phyloP scores from a whole-genome alignment of 768 basidiomycete genomes.

The Termitomyces titanicus region DNA sequence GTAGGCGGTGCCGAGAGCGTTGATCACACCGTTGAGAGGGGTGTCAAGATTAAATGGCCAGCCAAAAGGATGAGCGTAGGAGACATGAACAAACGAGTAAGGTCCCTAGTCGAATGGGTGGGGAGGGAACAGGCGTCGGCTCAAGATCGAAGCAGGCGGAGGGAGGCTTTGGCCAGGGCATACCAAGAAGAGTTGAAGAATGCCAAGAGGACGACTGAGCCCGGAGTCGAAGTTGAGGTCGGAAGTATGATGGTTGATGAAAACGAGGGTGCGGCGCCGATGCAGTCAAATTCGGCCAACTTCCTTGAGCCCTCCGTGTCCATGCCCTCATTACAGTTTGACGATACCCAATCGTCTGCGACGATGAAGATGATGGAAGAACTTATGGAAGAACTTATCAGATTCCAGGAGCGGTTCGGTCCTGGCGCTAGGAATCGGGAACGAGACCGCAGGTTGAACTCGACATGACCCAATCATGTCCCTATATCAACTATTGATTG shows the following conservation, averaged over 20 bases:
- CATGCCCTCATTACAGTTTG: slow-evolving; percentile 2
- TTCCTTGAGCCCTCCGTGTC: background rate
- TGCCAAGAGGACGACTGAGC: background rate
- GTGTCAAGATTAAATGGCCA: slow-evolving; percentile 91
- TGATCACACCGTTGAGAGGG: slow-evolving; percentile 67
- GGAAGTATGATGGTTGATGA: slow-evolving; percentile 17
- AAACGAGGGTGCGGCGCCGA: slow-evolving; percentile 2
- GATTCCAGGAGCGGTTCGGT: slow-evolving; percentile 85
- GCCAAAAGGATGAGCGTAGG: slow-evolving; percentile 93
- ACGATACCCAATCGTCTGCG: slow-evolving; percentile 17
- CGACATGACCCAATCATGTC: slow-evolving; percentile 10
- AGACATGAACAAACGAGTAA: slow-evolving; percentile 95
- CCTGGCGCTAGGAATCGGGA: slow-evolving; percentile 48
- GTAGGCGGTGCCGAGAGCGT: slow-evolving; percentile 45
- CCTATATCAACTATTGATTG: background rate
- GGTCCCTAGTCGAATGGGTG: slow-evolving; percentile 91
- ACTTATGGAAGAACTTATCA: slow-evolving; percentile 84
- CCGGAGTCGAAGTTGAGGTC: slow-evolving; percentile 12
- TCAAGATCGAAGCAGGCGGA: slow-evolving; percentile 64
- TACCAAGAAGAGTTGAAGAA: slow-evolving; percentile 31
- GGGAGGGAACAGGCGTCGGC: slow-evolving; percentile 80
- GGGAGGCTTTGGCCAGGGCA: slow-evolving; percentile 61
- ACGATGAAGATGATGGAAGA: slow-evolving; percentile 89
- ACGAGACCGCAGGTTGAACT: slow-evolving; percentile 43
- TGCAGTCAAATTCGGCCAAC: background rate